Evolutionary conservation across 108 stramenopile species (phyloP), one percentile per base, ranked within the genome.

Genomic region (Seminavis robusta): DNA sequence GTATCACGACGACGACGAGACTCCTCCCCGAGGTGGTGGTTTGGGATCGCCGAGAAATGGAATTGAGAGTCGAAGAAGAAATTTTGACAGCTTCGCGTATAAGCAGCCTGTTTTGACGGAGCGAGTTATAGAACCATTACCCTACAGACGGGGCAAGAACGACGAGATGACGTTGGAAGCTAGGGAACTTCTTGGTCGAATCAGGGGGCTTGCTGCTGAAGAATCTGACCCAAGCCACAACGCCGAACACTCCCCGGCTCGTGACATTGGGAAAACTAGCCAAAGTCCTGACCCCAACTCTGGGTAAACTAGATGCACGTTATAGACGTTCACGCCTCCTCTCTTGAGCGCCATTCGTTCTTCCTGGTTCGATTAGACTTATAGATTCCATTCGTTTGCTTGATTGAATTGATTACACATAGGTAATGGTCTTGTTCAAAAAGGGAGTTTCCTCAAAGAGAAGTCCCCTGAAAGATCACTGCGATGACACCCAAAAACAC

Each of bases 41-140:
- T 4, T 7, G 15, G 48, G 21, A 26, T 21, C 15, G 48, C 4
- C 4, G 16, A 25, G 5, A 2, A 19, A 29, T 3, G 30, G 28
- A 29, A 27, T 83, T 38, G 76, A 72, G 27, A 60, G 46, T 25
- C 56, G 80, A 20, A 58, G 71, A 21, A 20, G 20, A 4, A 52
- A 79, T 46, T 94, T 94, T 50, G 70, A 79, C 58, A 67, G 81
- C 36, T 60, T 77, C 45, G 70, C 83, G 0, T 94, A 94, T 51
- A 76, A 83, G 6, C 92, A 94, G 53, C 92, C 92, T 43, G 84
- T 94, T n/a, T 56, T 94, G 47, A 88, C 86, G 23, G 77, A 78
- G 71, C 49, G 46, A 29, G 64, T 74, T 13, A 65, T 74, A 34
- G 27, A 61, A 24, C 90, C 90, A 1, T 55, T 59, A 46, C 39